phyloP scores from a whole-genome alignment of 2,329 filamentous ascomycete species.

The Pseudogymnoascus sp. region DNA sequence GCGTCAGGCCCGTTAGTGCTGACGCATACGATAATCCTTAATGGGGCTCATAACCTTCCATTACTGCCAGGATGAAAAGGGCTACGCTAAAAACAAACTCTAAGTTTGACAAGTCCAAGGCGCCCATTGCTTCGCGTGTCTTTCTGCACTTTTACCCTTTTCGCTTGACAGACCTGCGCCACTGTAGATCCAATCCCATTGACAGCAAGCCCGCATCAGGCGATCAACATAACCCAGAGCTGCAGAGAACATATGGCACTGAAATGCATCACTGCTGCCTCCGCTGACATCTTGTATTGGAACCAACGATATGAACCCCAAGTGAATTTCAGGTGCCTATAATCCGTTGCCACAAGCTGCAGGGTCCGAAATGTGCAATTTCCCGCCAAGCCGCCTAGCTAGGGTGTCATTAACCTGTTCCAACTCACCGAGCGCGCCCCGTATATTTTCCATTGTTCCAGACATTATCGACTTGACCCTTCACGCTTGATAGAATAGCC shows the following conservation, averaged over 20 bases:
- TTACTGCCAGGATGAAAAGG: not conserved
- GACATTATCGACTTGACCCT: not conserved
- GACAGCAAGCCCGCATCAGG: not conserved
- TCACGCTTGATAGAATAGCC: not conserved
- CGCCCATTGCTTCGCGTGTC: not conserved
- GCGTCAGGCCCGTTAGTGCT: not conserved
- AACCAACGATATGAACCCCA: not conserved
- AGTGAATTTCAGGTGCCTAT: not conserved
- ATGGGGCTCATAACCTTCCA: not conserved
- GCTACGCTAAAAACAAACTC: not conserved
- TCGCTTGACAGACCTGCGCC: not conserved
- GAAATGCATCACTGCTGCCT: not conserved
- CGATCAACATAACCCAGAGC: not conserved
- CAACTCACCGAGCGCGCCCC: not conserved
- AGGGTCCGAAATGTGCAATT: not conserved
- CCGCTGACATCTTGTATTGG: not conserved
- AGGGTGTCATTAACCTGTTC: not conserved
- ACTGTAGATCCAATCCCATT: not conserved
- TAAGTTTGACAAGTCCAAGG: not conserved
- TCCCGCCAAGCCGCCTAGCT: not conserved
- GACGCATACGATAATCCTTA: not conserved
- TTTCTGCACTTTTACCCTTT: not conserved
- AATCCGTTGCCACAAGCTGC: not conserved
- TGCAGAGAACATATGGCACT: not conserved
- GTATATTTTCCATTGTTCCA: not conserved